These are phyloP conservation scores for Fusarium buharicum DNA, from an alignment of 2,329 filamentous ascomycete genomes.

Conservation along the genomic window DNA sequence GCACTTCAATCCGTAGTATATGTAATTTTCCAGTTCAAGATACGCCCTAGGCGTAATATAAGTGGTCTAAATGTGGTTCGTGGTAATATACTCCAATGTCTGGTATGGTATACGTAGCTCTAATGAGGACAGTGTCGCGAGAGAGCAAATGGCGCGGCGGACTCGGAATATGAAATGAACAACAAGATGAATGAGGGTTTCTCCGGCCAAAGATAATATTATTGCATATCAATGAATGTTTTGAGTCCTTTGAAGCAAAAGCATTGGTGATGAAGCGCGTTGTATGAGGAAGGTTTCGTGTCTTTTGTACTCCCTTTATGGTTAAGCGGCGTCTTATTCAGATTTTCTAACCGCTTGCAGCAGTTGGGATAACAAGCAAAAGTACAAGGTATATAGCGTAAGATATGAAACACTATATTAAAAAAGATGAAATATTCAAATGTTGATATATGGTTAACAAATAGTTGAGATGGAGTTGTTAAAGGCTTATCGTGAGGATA, in stretches of 20 bases:
- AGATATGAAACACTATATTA: too few species aligned
- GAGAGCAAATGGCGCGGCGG: not conserved
- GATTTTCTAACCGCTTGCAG: not conserved
- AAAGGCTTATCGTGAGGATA: conserved; percentile 33
- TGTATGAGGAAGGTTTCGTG: conserved; percentile 8
- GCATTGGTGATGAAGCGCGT: not conserved
- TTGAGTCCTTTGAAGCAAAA: not conserved
- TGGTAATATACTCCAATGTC: too few species aligned
- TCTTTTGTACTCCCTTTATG: conserved; percentile 29
- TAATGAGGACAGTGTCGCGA: not conserved
- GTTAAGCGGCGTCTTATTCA: conserved; percentile 39
- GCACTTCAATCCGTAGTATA: too few species aligned
- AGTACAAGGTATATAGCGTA: too few species aligned
- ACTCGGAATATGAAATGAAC: not conserved
- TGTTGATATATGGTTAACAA: not conserved
- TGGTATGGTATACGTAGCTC: not conserved
- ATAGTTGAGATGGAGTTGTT: not conserved
- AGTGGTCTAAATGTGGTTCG: too few species aligned
- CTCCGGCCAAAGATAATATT: not conserved
- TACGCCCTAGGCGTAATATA: too few species aligned
- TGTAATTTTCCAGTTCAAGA: too few species aligned
- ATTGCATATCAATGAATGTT: not conserved
- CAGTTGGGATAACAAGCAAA: not conserved
- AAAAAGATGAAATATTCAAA: not conserved
- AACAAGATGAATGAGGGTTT: not conserved